Evolutionary conservation across 768 basidiomycete genomes (phyloP).

Genomic region (Brasilioporus rufonigricans): DNA sequence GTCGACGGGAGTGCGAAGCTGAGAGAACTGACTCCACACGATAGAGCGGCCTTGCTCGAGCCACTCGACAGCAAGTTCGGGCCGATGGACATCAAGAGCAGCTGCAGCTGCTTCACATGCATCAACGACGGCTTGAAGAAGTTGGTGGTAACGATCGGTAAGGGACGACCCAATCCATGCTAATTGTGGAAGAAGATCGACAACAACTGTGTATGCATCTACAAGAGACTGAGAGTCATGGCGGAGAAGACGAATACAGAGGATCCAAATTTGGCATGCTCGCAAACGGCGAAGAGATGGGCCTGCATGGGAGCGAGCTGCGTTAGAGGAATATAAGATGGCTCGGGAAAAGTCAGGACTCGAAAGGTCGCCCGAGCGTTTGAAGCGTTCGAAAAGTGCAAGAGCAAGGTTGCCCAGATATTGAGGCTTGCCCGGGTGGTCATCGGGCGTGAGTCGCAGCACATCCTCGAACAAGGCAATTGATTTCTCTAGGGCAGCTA

Average conservation of each 20-base stretch:
- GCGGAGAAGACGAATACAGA: not conserved
- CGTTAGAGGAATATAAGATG: not conserved
- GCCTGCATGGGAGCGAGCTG: not conserved
- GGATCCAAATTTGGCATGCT: not conserved
- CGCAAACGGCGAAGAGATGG: not conserved
- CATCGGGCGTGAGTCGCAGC: not conserved
- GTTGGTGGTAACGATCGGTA: conserved; percentile 11
- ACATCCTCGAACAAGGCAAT: not conserved
- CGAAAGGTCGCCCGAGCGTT: no score
- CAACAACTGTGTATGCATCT: conserved; percentile 12
- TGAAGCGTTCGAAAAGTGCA: no score
- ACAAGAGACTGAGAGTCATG: not conserved
- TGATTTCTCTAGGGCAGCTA: no score
- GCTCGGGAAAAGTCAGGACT: not conserved
- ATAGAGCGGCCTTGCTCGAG: conserved; percentile 3
- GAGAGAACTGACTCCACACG: not conserved
- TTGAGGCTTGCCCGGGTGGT: not conserved
- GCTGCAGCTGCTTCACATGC: no score
- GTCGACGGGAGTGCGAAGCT: conserved; percentile 1
- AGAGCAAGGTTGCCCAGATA: no score
- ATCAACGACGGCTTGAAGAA: no score
- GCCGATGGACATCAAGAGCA: not conserved
- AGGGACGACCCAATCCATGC: conserved; percentile 10
- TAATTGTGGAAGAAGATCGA: conserved; percentile 13
- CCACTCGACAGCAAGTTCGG: conserved; percentile 1